Base-by-base conservation (phyloP, 2,329 filamentous ascomycete species). In the Tolypocladium ovalisporum region DNA sequence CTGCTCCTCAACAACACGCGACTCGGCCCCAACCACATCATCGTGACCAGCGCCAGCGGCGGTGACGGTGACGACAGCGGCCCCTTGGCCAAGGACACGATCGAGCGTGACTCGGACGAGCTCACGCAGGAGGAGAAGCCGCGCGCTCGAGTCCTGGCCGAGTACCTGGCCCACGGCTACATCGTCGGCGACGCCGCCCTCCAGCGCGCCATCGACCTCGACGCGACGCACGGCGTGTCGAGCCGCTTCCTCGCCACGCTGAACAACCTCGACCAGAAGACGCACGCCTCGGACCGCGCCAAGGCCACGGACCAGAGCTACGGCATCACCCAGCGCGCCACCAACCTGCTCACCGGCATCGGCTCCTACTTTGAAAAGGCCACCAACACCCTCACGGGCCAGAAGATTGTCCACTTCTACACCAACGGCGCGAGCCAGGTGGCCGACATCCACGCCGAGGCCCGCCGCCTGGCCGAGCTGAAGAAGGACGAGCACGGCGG, bases 121-220 rank as follows among this genome's bases (percentile, higher is more conserved):
- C 86, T 97, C 66, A 85, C 87, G 17, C 94, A 99, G 71, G 94
- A 99, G 75, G 91, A 97, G 79, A 99, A 99, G 82, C 94, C 94
- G 19, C 88, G 92, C 67, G 85, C 89, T 44, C 90, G 94, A 66
- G 96, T 99, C 72, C 75, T 97, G 54, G 94, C 94, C 63, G 94
- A 99, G 77, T 97, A 97, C 74, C 87, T 99, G 37, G 92, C 94
- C 13, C 90, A 97, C 67, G 94, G 94, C 65, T 99, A 99, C 76
- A 82, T 86, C 42, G 80, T 97, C 62, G 91, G 83, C 35, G 83
- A 86, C 58, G 78, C 73, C 34, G 89, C 89, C 54, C 86, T 96
- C 65, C 83, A 94, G 76, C 82, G 82, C 61, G 93, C 90, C 61
- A 89, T 99, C 67, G 84, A 89, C 35, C 84, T 97, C 55, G 94